These are phyloP conservation scores for Fusarium brachygibbosum DNA, from an alignment of 2,329 filamentous ascomycete genomes.

Conservation along the genomic window DNA sequence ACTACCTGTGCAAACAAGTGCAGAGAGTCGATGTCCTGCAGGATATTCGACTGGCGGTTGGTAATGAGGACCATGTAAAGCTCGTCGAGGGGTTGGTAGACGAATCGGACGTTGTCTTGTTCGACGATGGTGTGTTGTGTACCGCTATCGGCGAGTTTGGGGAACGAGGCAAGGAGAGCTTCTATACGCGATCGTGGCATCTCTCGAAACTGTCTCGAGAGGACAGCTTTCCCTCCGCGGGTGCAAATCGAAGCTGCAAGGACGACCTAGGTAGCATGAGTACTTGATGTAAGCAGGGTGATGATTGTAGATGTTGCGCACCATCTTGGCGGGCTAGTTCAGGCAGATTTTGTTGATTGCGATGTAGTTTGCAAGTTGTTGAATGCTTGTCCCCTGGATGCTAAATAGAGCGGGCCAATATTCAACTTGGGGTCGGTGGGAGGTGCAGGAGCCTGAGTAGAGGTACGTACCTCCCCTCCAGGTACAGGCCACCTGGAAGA, in stretches of 20 bases:
- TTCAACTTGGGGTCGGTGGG: slow-evolving; percentile 49
- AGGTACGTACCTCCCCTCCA: slow-evolving; percentile 42
- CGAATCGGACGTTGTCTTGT: slow-evolving; percentile 99
- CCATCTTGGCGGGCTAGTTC: slow-evolving; percentile 56
- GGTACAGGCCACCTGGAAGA: slow-evolving; percentile 42
- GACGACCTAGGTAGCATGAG: slow-evolving; percentile 77
- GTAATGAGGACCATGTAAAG: slow-evolving; percentile 99
- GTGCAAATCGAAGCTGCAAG: slow-evolving; percentile 99
- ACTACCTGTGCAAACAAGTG: slow-evolving; percentile 98
- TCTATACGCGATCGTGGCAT: slow-evolving; percentile 98
- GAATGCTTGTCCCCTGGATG: slow-evolving; percentile 47
- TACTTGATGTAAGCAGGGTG: slow-evolving; percentile 4
- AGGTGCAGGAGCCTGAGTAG: slow-evolving; percentile 31
- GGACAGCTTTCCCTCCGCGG: slow-evolving; percentile 95
- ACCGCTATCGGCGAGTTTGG: slow-evolving; percentile 94
- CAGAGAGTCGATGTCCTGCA: slow-evolving; percentile 98
- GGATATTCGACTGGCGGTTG: slow-evolving; percentile 98
- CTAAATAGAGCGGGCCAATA: slow-evolving; percentile 50
- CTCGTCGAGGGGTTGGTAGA: slow-evolving; percentile 98
- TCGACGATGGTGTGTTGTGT: slow-evolving; percentile 99
- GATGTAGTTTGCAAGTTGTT: slow-evolving; percentile 41
- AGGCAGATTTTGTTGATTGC: slow-evolving; percentile 39
- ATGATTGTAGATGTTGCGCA: slow-evolving; percentile 45
- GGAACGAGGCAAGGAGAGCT: slow-evolving; percentile 95
- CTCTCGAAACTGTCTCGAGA: slow-evolving; percentile 97